Evolutionary conservation across 192 early-diverging fungal genomes (phyloP), one percentile per base, ranked within the genome.

Genomic region (Podochytrium sp.): DNA sequence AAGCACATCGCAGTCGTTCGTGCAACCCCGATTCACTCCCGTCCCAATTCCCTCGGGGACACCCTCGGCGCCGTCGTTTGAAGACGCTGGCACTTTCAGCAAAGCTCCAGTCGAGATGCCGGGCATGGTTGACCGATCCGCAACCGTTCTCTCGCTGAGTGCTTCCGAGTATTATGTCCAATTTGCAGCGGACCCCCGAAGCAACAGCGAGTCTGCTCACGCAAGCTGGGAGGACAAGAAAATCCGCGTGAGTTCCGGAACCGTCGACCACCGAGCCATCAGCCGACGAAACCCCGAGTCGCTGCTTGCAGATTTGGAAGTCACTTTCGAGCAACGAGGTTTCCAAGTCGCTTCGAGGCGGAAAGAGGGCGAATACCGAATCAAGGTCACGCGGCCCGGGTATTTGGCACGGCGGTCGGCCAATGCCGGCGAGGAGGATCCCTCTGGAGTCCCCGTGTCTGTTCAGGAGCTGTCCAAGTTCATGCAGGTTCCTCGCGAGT

Each of bases 151-250:
- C 34, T 71, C 69, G 10, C 32, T 71, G 39, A 71, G 69, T 37
- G 69, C 57, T 1, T 71, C 69, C 25, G 69, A 71, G 33, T 71
- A 71, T 34, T 57, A 71, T 60, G 52, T 71, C 23, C 69, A 57
- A 4, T 55, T 55, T 59, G 53, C 51, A 29, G n/a, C 30, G 25
- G 20, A 34, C 33, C 32, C 69, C 3, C 25, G 69, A 16, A 47
- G 29, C 29, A 65, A 42, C 39, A 42, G 40, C 10, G 52, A 40
- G 23, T 70, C 52, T 16, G 49, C 25, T 16, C 27, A 56, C 35
- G 23, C 66, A 33, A 14, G 27, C 6, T 32, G 55, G 33, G 2
- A 14, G 1, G 56, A 40, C 33, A n/a, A 37, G 23, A 74, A 74
- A 42, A 66, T 74, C 62, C 73, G 73, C 16, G 40, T 51, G 6